A percentile compares a stretch with the other conserved stretches of the same genome.
phyloP scores from a whole-genome alignment of 441 rosid species.

The Daphne laureola region DNA sequence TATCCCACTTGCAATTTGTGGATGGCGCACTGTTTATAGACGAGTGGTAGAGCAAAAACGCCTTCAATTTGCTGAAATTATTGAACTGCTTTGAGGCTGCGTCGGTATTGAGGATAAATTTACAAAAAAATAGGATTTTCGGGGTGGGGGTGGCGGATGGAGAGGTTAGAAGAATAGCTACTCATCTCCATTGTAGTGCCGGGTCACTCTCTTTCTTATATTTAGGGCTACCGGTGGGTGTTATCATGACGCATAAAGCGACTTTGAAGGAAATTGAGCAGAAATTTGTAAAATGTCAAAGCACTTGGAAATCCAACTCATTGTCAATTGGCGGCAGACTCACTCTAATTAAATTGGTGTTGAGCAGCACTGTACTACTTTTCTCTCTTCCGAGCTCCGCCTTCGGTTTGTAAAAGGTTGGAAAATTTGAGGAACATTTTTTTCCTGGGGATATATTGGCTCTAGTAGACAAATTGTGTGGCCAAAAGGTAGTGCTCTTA shows the following conservation, averaged over 20 bases:
- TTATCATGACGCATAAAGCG: too few species aligned
- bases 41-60: background rate
- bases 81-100: background rate
- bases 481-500: background rate
- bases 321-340: too few species aligned
- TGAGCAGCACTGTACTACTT: too few species aligned
- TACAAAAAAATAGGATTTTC: background rate
- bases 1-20: background rate
- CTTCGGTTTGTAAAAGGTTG: background rate
- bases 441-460: background rate
- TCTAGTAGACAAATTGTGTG: background rate
- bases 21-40: background rate
- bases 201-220: background rate
- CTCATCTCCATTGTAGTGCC: background rate
- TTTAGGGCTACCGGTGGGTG: background rate
- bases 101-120: background rate
- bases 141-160: background rate
- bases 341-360: too few species aligned
- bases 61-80: background rate
- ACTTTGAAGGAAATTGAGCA: too few species aligned
- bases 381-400: too few species aligned
- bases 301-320: too few species aligned
- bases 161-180: background rate
- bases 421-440: background rate
- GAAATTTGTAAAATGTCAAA: too few species aligned